phyloP scores from a whole-genome alignment of 495 filamentous ascomycete species.

The Trichocladium antarcticum region DNA sequence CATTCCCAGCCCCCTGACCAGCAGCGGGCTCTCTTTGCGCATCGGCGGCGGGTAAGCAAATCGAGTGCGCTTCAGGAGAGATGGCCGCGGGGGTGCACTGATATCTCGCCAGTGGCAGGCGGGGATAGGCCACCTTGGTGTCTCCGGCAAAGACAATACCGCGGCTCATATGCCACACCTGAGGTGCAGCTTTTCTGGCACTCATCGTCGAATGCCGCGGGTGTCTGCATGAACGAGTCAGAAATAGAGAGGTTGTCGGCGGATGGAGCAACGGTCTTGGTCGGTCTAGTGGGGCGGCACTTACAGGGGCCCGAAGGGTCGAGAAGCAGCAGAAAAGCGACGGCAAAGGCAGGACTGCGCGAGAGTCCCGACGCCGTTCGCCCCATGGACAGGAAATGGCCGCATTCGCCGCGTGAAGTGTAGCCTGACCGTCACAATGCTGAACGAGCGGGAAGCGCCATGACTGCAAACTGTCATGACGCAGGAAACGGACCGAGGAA shows the following conservation, averaged over 20 bases:
- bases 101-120: slow-evolving; percentile 5
- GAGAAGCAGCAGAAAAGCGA: slow-evolving; percentile 3
- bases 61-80: not conserved
- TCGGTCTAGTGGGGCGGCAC: not conserved
- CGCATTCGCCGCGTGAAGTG: slow-evolving; percentile 6
- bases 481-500: not conserved
- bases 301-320: not conserved
- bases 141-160: slow-evolving; percentile 30
- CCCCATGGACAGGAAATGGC: slow-evolving; percentile 1
- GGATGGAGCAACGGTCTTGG: not conserved
- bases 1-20: not conserved
- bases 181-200: slow-evolving; percentile 16
- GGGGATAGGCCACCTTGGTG: slow-evolving; percentile 14
- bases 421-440: not conserved
- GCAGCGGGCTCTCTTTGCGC: not conserved
- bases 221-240: not conserved
- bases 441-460: slow-evolving; percentile 15
- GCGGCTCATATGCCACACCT: slow-evolving; percentile 31
- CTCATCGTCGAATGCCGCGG: slow-evolving; percentile 16
- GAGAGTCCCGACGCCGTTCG: not conserved
- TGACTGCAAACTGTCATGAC: slow-evolving; percentile 18
- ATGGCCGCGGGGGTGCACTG: not conserved
- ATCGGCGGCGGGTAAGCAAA: not conserved
- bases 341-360: not conserved
- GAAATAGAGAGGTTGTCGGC: not conserved